A percentile compares a stretch with the other conserved stretches of the same genome.
Conservation (phyloP, 2,329 filamentous ascomycete genomes). For the Fusarium phyllophilum region DNA sequence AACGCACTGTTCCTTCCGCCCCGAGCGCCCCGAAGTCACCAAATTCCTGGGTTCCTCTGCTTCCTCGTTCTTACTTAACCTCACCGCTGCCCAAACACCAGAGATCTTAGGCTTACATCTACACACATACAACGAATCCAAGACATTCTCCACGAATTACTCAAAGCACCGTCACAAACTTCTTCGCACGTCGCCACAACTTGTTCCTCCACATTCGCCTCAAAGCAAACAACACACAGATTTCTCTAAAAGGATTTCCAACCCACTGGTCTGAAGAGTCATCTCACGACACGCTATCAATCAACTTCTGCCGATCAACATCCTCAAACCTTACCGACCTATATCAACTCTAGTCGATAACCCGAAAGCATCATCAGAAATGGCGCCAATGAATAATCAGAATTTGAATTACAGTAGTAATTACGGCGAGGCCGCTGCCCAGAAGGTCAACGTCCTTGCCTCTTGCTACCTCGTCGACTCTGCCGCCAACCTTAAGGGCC, state of each 20-base stretch:
- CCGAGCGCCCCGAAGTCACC: slow-evolving; percentile 28
- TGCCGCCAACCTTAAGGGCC: slow-evolving; percentile 77
- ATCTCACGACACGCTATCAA: slow-evolving; percentile 6
- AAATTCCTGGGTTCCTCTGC: slow-evolving; percentile 32
- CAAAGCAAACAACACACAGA: slow-evolving; percentile 1
- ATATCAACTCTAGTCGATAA: slow-evolving; percentile 34
- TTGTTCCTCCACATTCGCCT: slow-evolving; percentile 3
- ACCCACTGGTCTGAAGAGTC: slow-evolving; percentile 1
- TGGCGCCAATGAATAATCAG: slow-evolving; percentile 78
- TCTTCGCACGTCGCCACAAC: neutral
- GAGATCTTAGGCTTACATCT: slow-evolving; percentile 9
- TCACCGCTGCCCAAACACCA: slow-evolving; percentile 37
- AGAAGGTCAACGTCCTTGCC: slow-evolving; percentile 81
- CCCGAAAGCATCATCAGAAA: slow-evolving; percentile 50
- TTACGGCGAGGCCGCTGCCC: slow-evolving; percentile 75
- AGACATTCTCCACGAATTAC: slow-evolving; percentile 17
- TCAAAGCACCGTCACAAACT: slow-evolving; percentile 9
- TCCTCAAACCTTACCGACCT: slow-evolving; percentile 8
- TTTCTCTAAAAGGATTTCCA: slow-evolving; percentile 13
- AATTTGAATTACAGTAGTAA: slow-evolving; percentile 77
- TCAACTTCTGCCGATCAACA: slow-evolving; percentile 22
- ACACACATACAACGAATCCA: neutral
- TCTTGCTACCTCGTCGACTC: slow-evolving; percentile 89
- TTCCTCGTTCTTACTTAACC: slow-evolving; percentile 22
- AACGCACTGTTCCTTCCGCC: slow-evolving; percentile 22